Evolutionary conservation across 2,329 filamentous ascomycete genomes (phyloP).

Genomic region (Blumeria hordei): DNA sequence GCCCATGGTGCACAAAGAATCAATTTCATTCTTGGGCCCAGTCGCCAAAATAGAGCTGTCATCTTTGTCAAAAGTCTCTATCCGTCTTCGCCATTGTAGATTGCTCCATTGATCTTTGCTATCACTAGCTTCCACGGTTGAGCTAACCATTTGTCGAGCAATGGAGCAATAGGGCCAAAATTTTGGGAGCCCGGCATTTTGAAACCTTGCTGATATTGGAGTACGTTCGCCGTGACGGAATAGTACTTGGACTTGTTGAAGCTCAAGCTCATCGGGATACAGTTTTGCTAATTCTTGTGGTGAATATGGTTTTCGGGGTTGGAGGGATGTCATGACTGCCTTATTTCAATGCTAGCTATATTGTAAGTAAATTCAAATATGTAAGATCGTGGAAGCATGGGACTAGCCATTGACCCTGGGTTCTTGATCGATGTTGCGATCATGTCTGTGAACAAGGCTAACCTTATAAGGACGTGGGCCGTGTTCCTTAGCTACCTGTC

Average conservation of each 20-base stretch:
- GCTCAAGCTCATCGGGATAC: slow-evolving; percentile 57
- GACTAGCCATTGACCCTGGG: neutral
- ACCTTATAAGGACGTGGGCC: no score
- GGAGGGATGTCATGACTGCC: slow-evolving; percentile 47
- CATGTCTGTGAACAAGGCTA: no score
- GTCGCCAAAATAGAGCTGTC: slow-evolving; percentile 46
- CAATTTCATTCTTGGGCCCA: slow-evolving; percentile 44
- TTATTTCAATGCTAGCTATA: neutral
- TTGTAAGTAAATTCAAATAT: no score
- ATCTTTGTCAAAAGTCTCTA: slow-evolving; percentile 57
- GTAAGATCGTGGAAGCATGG: no score
- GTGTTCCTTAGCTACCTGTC: no score
- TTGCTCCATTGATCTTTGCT: slow-evolving; percentile 9
- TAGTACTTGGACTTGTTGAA: slow-evolving; percentile 76
- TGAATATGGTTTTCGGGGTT: slow-evolving; percentile 53
- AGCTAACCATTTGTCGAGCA: slow-evolving; percentile 43
- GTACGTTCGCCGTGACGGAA: slow-evolving; percentile 62
- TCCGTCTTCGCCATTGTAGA: slow-evolving; percentile 38
- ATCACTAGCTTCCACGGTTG: slow-evolving; percentile 28
- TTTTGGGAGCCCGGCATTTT: slow-evolving; percentile 41
- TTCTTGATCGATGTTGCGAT: neutral
- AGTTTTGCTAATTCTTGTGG: slow-evolving; percentile 55
- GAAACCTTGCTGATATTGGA: slow-evolving; percentile 70
- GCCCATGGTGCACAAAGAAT: slow-evolving; percentile 57
- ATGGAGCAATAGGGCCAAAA: slow-evolving; percentile 84